Evolutionary conservation across 1,139 yeast species (phyloP), one percentile per base, ranked within the genome.

Genomic region (Suhomyces choctaworum): DNA sequence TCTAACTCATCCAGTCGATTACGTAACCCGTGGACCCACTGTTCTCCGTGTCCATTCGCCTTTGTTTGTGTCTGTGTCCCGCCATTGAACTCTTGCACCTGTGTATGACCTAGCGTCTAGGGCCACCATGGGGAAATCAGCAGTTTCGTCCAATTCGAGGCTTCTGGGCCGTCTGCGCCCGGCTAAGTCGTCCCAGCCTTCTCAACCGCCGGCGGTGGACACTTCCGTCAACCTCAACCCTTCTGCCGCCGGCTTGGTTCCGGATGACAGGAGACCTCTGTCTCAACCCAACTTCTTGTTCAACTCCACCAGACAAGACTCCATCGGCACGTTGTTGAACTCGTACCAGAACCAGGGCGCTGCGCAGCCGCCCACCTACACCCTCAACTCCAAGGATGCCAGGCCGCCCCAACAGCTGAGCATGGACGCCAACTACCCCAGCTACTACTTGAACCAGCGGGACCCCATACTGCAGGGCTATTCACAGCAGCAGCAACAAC

Each of bases 301-400:
- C 42, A 48, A 47, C 23, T 38, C 45, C 5, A 48, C 47, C 12
- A 34, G 55, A 11, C 52, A 45, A 33, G 54, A 51, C 34, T 47
- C 46, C 39, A 42, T 51, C 13, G 33, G 44, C 22, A 40, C 51
- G 27, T 40, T 51, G 5, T 32, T 50, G 22, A 49, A 39, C 33
- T 44, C 29, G 20, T 48, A 39, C 29, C 52, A 46, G 26, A 29
- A 36, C 3, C 25, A 40, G 17, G 8, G 7, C 6, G 8, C 20
- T 7, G 22, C 19, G 20, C 40, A 28, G 14, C 39, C 42, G 19
- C 31, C 20, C 33, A 34, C 46, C 30, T 33, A 39, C 22, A 28
- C 40, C 27, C 21, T 40, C 28, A 37, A 34, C 16, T 13, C 35
- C 23, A 35, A 34, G 21, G 36, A 37, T 14, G n/a, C 24, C 23